These are phyloP conservation scores for Scutellaria galericulata DNA, from an alignment of 257 asterid species.

Conservation along the genomic window DNA sequence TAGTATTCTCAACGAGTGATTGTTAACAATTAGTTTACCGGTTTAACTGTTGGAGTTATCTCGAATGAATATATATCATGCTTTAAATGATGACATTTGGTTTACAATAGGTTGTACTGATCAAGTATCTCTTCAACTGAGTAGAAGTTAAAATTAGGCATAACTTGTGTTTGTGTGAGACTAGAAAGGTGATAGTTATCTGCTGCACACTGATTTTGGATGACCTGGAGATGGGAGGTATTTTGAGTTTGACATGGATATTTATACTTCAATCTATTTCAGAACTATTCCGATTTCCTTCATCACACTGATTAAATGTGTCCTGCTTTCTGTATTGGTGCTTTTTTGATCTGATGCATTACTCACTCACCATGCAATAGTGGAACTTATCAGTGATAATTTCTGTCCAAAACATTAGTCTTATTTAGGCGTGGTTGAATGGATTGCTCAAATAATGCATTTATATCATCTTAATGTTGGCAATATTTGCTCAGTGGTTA, in stretches of 20 bases:
- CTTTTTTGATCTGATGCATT: background rate
- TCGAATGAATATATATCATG: background rate
- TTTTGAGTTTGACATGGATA: background rate
- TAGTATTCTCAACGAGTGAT: background rate
- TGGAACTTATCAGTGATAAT: background rate
- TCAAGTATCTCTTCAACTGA: background rate
- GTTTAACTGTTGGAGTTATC: background rate
- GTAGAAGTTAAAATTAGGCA: background rate
- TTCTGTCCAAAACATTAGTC: background rate
- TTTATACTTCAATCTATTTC: background rate
- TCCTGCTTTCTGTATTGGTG: background rate
- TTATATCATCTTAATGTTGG: conserved; percentile 12
- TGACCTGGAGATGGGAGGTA: background rate
- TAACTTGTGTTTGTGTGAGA: background rate
- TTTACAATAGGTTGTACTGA: background rate
- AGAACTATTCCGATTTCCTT: background rate
- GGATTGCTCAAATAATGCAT: background rate
- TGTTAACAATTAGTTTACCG: background rate
- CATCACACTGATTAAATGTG: background rate
- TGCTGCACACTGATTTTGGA: conserved; percentile 10
- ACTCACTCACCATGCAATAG: background rate
- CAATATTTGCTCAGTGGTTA: background rate
- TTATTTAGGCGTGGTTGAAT: conserved; percentile 12
- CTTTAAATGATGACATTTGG: conserved; percentile 4
- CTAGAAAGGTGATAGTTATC: background rate